Evolutionary conservation across 2,329 filamentous ascomycete species (phyloP), one percentile per base, ranked within the genome.

Genomic region (Chaetomiaceae sp.): DNA sequence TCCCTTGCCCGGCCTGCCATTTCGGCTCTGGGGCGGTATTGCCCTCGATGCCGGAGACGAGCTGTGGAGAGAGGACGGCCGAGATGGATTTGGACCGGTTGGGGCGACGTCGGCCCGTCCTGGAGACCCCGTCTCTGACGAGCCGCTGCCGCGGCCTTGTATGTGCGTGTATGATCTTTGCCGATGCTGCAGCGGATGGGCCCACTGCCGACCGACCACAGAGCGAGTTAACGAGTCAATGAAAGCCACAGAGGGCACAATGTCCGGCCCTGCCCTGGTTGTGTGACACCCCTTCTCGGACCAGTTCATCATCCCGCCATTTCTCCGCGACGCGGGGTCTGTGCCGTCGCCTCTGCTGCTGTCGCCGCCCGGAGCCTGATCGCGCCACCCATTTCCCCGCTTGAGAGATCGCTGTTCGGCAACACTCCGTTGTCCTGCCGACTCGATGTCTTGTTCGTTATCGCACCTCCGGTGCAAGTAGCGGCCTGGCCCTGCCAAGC

Each of bases 161-260:
- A 27, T 41, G 41, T 19, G 35, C 21, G 38, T 48, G 56, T 58
- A 53, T 53, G 52, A 55, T 54, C 45, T 50, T 30, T 45, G 52
- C 50, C 51, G 55, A 51, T 54, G 44, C 41, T 50, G 55, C 55
- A 53, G 51, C 44, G 39, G 37, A 53, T 51, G 39, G n/a, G 45
- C 53, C 45, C 35, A 54, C 46, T 39, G 30, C 53, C 48, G 51
- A 51, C 51, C 45, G 42, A 44, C 44, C 49, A 55, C 53, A 48
- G 39, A 50, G 38, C 51, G 21, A 52, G 41, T 52, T 45, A 47
- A 51, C 25, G 25, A 27, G 25, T 27, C 25, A 27, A 27, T 55
- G 48, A 46, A 16, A 53, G 31, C 20, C 20, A 27, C 30, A 19
- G 44, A 47, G 39, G 46, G 37, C 44, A 48, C 47, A 55, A 40